Conservation (phyloP, 2,329 filamentous ascomycete species). For the Colletotrichum sp. region DNA sequence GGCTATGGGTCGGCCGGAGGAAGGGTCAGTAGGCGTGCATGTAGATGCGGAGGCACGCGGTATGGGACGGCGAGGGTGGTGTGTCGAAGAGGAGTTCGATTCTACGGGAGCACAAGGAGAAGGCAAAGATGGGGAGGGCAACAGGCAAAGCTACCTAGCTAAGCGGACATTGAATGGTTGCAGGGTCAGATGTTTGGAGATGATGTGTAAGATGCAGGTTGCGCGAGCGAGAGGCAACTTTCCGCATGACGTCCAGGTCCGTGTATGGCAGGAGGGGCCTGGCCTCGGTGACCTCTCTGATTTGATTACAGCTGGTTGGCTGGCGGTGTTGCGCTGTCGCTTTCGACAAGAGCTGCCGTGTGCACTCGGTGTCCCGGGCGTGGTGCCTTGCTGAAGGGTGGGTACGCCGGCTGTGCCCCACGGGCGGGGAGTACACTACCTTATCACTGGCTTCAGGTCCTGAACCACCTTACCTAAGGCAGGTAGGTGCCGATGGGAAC, state of each 20-base stretch:
- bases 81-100: background rate
- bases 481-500: background rate
- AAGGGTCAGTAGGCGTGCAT: constrained; percentile 7
- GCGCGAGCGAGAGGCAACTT: constrained; percentile 20
- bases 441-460: background rate
- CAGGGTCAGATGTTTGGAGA: constrained; percentile 1
- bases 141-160: background rate
- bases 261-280: constrained; percentile 19
- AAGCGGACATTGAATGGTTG: background rate
- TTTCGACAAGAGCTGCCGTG: background rate
- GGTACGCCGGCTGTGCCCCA: background rate
- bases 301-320: constrained; percentile 10
- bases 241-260: constrained; percentile 17
- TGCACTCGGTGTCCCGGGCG: background rate
- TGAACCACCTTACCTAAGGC: background rate
- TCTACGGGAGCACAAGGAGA: background rate
- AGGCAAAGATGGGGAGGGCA: background rate
- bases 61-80: background rate
- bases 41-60: background rate
- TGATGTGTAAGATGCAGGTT: constrained; percentile 1
- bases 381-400: background rate
- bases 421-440: background rate
- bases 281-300: constrained; percentile 4
- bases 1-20: constrained; percentile 13
- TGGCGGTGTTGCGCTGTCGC: background rate